Percentiles rank a stretch among this genome's conserved stretches.
Conservation (phyloP, 2,329 filamentous ascomycete genomes). For the Orbilia javanica region DNA sequence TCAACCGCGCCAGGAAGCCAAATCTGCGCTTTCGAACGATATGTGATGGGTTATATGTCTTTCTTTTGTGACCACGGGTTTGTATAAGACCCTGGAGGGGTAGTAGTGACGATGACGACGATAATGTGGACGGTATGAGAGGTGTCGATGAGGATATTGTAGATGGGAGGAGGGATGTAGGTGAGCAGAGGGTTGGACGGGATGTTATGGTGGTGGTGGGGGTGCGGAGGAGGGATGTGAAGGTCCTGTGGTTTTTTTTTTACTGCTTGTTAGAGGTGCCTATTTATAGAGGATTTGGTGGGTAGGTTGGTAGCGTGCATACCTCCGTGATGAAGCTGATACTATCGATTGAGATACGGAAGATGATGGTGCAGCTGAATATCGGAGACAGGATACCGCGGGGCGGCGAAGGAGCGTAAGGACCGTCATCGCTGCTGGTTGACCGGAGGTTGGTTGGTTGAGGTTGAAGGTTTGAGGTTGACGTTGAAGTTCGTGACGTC, state of each 20-base stretch:
- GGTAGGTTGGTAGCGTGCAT: background rate
- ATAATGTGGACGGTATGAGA: background rate
- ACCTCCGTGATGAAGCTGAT: slow-evolving; percentile 36
- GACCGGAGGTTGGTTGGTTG: background rate
- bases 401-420: slow-evolving; percentile 34
- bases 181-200: slow-evolving; percentile 3
- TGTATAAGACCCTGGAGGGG: slow-evolving; percentile 6
- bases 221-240: slow-evolving; percentile 50
- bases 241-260: no score
- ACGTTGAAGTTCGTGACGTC: background rate
- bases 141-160: background rate
- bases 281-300: background rate
- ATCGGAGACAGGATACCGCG: slow-evolving; percentile 39
- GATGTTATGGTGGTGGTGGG: background rate
- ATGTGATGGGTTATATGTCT: slow-evolving; percentile 58
- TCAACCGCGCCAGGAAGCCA: slow-evolving; percentile 71
- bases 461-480: slow-evolving; percentile 14
- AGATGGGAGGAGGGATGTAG: slow-evolving; percentile 14
- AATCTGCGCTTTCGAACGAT: slow-evolving; percentile 72
- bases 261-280: no score
- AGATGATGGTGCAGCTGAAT: background rate
- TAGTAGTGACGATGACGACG: background rate
- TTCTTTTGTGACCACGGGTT: slow-evolving; percentile 40
- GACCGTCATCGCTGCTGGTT: background rate
- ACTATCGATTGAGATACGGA: no score